Base-by-base conservation (phyloP, 371 early-diverging fungal species). In the Mycotypha africana region DNA sequence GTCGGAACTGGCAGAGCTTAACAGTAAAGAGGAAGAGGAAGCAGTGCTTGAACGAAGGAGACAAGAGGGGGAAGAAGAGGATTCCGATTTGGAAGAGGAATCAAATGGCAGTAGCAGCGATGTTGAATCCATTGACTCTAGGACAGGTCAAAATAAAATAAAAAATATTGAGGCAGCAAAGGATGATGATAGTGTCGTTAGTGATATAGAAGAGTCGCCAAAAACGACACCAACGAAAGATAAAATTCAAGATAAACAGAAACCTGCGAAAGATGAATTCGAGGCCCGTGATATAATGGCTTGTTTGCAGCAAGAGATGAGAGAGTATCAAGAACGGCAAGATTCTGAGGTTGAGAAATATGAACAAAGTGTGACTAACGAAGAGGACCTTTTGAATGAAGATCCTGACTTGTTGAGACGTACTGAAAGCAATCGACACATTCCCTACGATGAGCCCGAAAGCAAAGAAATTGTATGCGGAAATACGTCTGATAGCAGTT, bases 341-440 rank as follows among this genome's bases (percentile, higher is more conserved):
- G 39, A 39, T 2, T 21, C 19, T 17, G 47, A 47, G 34, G 28
- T 42, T 15, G 28, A 25, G 2, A 41, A 33, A 35, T 51, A 51
- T 23, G 54, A 54, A 20, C 25, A 32, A 28, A 17, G 31, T 26
- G 35, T 48, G 1, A 33, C 33, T 17, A 40, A 47, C 8, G 53
- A 49, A 11, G 56, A 48, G 0, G 47, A 52, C 4, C 20, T 41
- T 5, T n/a, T 41, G 15, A 40, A 36, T 3, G 42, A 37, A 0
- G 62, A 61, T 43, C 57, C 49, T 4, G 58, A 62, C 6, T 25
- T 62, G 15, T n/a, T 47, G 19, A 38, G 47, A 17, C 30, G 33
- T 15, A 70, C 71, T 2, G 71, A 70, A 28, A 42, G 34, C 6
- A 70, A 70, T 45, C 45, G 62, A 17, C 23, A 48, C 24, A 64